Evolutionary conservation across 1,139 yeast species (phyloP).

Genomic region (Geotrichum cucujoidarum): DNA sequence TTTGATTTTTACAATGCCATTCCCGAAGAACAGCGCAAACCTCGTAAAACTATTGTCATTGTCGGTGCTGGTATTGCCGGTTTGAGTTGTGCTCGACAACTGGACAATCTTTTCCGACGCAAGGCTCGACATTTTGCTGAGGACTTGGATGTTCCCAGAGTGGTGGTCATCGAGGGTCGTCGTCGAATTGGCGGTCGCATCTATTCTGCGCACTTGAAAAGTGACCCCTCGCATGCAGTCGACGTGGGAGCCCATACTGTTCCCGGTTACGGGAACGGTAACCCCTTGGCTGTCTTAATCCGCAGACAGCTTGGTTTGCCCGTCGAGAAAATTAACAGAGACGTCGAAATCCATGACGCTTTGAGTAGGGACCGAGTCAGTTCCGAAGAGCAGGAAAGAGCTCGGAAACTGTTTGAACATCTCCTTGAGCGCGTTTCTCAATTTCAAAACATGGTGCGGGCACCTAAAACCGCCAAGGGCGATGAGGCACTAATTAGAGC

Average conservation of each 20-base stretch:
- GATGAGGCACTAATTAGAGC: conserved; percentile 37
- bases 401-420: conserved; percentile 37
- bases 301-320: conserved; percentile 42
- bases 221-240: conserved; percentile 30
- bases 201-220: conserved; percentile 37
- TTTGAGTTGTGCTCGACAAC: conserved; percentile 42
- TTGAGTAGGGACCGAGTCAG: conserved; percentile 32
- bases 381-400: conserved; percentile 33
- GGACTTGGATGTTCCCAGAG: conserved; percentile 40
- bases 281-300: conserved; percentile 40
- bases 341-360: conserved; percentile 34
- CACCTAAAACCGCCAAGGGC: conserved; percentile 38
- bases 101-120: conserved; percentile 36
- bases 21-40: conserved; percentile 31
- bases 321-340: conserved; percentile 32
- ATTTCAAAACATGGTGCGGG: conserved; percentile 35
- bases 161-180: conserved; percentile 40
- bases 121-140: conserved; percentile 36
- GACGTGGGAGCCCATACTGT: conserved; percentile 43
- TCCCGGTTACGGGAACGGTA: conserved; percentile 42
- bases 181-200: conserved; percentile 43
- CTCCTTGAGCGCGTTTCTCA: conserved; percentile 37
- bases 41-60: conserved; percentile 38
- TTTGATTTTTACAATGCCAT: conserved; percentile 19
- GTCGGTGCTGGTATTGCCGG: conserved; percentile 46